Conservation (phyloP, 1,139 yeast species). For the Ashbya aceris region DNA sequence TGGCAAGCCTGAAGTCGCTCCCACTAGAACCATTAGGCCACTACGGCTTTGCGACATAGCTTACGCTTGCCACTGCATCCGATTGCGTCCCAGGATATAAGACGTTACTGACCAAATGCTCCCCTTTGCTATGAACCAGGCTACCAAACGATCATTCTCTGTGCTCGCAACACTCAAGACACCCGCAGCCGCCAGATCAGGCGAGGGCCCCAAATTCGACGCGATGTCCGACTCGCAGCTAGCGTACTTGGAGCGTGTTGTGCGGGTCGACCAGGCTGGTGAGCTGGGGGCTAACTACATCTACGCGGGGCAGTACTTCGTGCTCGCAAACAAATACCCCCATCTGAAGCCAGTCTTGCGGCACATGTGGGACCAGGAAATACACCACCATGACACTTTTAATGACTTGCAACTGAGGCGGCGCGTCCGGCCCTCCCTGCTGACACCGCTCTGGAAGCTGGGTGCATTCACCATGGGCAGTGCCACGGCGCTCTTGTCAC, state of each 20-base stretch:
- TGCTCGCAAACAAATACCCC: slow-evolving; percentile 60
- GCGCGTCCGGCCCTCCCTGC: slow-evolving; percentile 80
- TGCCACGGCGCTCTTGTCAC: slow-evolving; percentile 76
- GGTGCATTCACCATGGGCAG: slow-evolving; percentile 87
- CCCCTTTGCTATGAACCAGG: slow-evolving; percentile 1
- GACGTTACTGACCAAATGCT: slow-evolving; percentile 2
- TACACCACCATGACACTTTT: slow-evolving; percentile 81
- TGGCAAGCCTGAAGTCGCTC: too few relatives aligned
- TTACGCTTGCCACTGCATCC: background rate
- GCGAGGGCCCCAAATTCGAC: slow-evolving; percentile 9
- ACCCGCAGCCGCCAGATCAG: background rate
- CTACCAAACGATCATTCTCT: slow-evolving; percentile 7
- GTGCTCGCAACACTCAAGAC: slow-evolving; percentile 8
- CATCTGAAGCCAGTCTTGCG: slow-evolving; percentile 63
- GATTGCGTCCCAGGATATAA: background rate
- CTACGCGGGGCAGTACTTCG: slow-evolving; percentile 81
- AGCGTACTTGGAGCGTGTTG: slow-evolving; percentile 64
- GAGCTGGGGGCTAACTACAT: slow-evolving; percentile 96
- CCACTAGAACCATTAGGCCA: too few relatives aligned
- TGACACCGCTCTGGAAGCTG: slow-evolving; percentile 87
- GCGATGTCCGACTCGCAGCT: slow-evolving; percentile 49
- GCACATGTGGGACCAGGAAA: slow-evolving; percentile 98
- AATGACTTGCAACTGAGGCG: slow-evolving; percentile 64
- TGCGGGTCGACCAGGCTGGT: slow-evolving; percentile 96
- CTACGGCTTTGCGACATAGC: too few relatives aligned